Evolutionary conservation across 2,329 filamentous ascomycete species (phyloP).

Genomic region (Ceratocystis ficicola): DNA sequence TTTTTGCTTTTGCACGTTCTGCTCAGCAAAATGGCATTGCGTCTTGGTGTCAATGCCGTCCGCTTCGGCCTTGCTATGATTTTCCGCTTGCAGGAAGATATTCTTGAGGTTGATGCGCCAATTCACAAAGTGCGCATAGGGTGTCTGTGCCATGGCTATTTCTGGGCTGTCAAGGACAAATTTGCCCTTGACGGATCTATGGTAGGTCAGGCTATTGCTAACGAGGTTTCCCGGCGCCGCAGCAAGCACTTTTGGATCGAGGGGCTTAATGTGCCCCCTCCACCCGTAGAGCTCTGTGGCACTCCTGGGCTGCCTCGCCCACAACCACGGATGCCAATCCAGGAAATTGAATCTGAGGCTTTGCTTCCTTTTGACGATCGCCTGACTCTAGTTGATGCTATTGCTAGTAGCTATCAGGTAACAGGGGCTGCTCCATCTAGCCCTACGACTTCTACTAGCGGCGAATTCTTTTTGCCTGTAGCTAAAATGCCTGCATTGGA

Average conservation of each 20-base stretch:
- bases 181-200: constrained; percentile 63
- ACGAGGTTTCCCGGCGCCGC: constrained; percentile 63
- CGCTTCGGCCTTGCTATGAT: constrained; percentile 78
- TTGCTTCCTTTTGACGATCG: constrained; percentile 66
- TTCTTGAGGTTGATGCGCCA: constrained; percentile 52
- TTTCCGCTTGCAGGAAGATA: constrained; percentile 74
- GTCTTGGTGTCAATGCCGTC: constrained; percentile 70
- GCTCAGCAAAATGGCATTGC: constrained; percentile 58
- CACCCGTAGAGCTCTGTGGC: constrained; percentile 49
- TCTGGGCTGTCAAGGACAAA: constrained; percentile 65
- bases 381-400: constrained; percentile 57
- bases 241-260: constrained; percentile 69
- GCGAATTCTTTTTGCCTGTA: constrained; percentile 27
- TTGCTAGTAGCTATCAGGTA: constrained; percentile 58
- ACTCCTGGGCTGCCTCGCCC: constrained; percentile 37
- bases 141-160: constrained; percentile 77
- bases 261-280: constrained; percentile 57
- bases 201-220: constrained; percentile 58
- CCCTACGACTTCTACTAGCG: constrained; percentile 56
- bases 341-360: constrained; percentile 49
- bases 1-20: constrained; percentile 66
- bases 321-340: constrained; percentile 37
- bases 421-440: constrained; percentile 55
- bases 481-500: constrained; percentile 15
- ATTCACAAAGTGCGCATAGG: constrained; percentile 66